Evolutionary conservation across 75 land plant genomes (phyloP).

Genomic region (Pinus albicaulis): DNA sequence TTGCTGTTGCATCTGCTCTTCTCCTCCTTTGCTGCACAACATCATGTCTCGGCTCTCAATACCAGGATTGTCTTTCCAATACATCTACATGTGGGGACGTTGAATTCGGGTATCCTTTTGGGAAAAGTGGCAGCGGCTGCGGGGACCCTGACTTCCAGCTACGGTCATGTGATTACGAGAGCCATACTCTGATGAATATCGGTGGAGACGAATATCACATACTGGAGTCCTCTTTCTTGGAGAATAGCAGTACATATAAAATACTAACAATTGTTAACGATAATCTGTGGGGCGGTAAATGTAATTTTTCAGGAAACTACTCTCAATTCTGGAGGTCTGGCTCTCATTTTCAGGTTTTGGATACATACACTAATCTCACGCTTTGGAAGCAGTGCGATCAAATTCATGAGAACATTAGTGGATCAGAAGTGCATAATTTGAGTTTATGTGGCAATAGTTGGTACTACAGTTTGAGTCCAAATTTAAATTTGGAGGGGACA

Average conservation of each 20-base stretch:
- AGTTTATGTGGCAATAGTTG: not conserved
- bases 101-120: not conserved
- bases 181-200: not conserved
- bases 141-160: not conserved
- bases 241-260: not conserved
- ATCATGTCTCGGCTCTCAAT: not conserved
- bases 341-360: not conserved
- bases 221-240: not conserved
- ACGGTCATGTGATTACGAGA: not conserved
- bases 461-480: not conserved
- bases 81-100: not conserved
- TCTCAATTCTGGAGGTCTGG: not conserved
- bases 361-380: not conserved
- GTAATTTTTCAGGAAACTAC: not conserved
- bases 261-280: not conserved
- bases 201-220: not conserved
- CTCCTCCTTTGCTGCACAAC: not conserved
- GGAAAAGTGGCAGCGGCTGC: not conserved
- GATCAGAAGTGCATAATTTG: not conserved
- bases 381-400: not conserved
- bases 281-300: not conserved
- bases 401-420: not conserved
- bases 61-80: not conserved
- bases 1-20: too few relatives aligned
- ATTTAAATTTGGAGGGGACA: not conserved